These are phyloP conservation scores for Dictyostelium intermedium DNA, from an alignment of 78 protist genomes.

Conservation along the genomic window DNA sequence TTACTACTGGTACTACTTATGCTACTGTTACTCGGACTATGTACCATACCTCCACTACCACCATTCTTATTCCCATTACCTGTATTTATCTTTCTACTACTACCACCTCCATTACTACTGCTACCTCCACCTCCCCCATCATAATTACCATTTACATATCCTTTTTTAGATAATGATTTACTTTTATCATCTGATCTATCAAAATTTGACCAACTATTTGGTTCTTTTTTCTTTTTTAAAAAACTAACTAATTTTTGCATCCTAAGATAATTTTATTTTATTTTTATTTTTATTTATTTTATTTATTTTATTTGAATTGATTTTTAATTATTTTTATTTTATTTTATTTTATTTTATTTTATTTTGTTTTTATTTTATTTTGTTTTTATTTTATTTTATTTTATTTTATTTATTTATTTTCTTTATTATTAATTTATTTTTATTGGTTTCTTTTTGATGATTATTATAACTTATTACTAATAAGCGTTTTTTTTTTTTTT, in stretches of 20 bases:
- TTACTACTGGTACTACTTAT: not conserved
- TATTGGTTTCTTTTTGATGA: no score
- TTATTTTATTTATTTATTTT: no score
- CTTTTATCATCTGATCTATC: slow-evolving; percentile 14
- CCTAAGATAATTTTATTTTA: not conserved
- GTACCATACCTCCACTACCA: not conserved
- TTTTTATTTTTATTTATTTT: not conserved
- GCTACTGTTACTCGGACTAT: not conserved
- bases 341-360: no score
- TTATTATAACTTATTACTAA: no score
- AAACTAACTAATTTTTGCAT: slow-evolving; percentile 27
- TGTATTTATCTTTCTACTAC: not conserved
- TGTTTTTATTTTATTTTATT: not conserved
- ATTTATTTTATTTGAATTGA: not conserved
- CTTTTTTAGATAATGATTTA: not conserved
- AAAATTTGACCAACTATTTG: slow-evolving; percentile 1
- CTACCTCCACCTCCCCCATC: not conserved
- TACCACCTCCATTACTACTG: not conserved
- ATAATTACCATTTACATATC: not conserved
- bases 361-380: no score
- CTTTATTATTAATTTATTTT: no score
- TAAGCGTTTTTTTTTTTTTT: no score
- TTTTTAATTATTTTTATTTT: not conserved
- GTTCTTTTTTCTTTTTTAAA: slow-evolving; percentile 34
- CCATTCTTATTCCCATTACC: not conserved